Percentiles rank a stretch among this genome's conserved stretches.
phyloP scores from a whole-genome alignment of 164 flowering plant species.

The Sextonia rubra region DNA sequence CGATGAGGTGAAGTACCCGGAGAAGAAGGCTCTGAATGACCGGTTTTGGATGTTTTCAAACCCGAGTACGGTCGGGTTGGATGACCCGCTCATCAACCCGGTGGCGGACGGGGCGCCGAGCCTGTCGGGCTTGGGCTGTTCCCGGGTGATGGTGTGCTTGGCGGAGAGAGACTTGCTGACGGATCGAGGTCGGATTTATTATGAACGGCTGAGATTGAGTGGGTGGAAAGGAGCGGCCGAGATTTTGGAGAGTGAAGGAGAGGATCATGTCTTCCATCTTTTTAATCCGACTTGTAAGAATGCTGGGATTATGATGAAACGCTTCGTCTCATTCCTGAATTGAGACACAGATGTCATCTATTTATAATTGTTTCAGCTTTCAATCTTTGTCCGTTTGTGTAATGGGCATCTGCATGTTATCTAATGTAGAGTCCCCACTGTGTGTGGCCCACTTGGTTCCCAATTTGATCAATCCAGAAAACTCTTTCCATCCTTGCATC shows the following conservation, averaged over 20 bases:
- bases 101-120: slow-evolving; percentile 32
- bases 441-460: too few species aligned
- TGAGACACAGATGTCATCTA: too few species aligned
- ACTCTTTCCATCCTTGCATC: too few species aligned
- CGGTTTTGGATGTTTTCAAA: slow-evolving; percentile 41
- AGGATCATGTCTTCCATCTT: slow-evolving; percentile 48
- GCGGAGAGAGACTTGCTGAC: slow-evolving; percentile 50
- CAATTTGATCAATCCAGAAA: too few species aligned
- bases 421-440: too few species aligned
- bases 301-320: slow-evolving; percentile 14
- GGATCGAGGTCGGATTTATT: slow-evolving; percentile 43
- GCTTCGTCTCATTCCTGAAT: too few species aligned
- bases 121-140: slow-evolving; percentile 30
- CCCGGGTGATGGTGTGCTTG: slow-evolving; percentile 34
- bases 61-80: slow-evolving; percentile 37
- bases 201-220: slow-evolving; percentile 34
- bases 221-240: slow-evolving; percentile 52
- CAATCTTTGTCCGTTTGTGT: too few species aligned
- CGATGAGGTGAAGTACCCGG: background rate
- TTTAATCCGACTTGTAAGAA: slow-evolving; percentile 31
- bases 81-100: slow-evolving; percentile 61
- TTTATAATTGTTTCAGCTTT: too few species aligned
- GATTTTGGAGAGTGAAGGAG: slow-evolving; percentile 40
- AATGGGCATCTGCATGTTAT: too few species aligned
- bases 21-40: slow-evolving; percentile 21